A percentile compares a stretch with the other conserved stretches of the same genome.
Evolutionary conservation across 257 asterid species (phyloP).

Genomic region (Cynanchum wilfordii): DNA sequence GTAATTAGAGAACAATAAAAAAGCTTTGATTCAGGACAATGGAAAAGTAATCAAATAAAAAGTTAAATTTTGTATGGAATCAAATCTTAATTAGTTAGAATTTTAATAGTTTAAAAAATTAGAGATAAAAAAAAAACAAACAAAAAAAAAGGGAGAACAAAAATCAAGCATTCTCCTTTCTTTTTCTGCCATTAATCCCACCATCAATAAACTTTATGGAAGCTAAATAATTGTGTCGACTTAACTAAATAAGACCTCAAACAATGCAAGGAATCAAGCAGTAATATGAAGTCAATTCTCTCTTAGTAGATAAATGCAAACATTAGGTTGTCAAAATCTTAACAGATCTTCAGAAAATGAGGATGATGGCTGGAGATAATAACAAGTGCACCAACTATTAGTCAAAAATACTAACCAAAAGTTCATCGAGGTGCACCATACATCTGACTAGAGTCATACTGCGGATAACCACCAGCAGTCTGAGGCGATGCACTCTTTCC

Average conservation of each 20-base stretch:
- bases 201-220: too few relatives aligned
- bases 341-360: neutral
- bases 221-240: neutral
- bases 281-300: neutral
- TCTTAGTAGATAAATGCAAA: neutral
- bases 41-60: too few relatives aligned
- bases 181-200: too few relatives aligned
- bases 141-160: too few relatives aligned
- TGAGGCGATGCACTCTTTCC: slow-evolving; percentile 53
- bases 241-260: neutral
- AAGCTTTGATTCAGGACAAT: too few relatives aligned
- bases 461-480: slow-evolving; percentile 61
- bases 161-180: too few relatives aligned
- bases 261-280: neutral
- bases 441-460: slow-evolving; percentile 69
- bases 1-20: too few relatives aligned
- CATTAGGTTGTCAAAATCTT: neutral
- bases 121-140: too few relatives aligned
- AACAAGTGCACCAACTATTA: neutral
- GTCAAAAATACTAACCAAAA: neutral
- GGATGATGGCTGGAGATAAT: neutral
- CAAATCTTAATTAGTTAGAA: too few relatives aligned
- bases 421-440: slow-evolving; percentile 70
- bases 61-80: too few relatives aligned
- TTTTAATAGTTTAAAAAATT: too few relatives aligned